These are phyloP conservation scores for Septoria linicola DNA, from an alignment of 2,329 filamentous ascomycete species.

Conservation along the genomic window DNA sequence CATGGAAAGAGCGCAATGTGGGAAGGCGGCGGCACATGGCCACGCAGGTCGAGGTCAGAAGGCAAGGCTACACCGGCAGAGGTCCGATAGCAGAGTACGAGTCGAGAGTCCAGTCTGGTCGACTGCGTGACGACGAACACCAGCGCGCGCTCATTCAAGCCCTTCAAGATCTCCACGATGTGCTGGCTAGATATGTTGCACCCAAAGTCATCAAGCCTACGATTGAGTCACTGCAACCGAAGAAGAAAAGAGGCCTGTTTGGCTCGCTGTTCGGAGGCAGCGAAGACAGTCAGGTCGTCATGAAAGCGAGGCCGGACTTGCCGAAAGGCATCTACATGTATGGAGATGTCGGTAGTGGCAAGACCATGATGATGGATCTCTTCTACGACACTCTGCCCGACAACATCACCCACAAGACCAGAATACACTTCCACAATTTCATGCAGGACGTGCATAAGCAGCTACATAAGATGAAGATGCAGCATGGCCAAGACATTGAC, in stretches of 20 bases:
- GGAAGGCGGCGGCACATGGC: slow-evolving; percentile 26
- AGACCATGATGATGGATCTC: slow-evolving; percentile 99
- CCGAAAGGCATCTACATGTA: slow-evolving; percentile 92
- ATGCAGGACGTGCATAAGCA: slow-evolving; percentile 97
- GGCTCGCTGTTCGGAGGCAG: slow-evolving; percentile 60
- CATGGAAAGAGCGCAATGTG: slow-evolving; percentile 1
- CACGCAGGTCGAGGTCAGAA: slow-evolving; percentile 35
- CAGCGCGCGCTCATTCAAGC: slow-evolving; percentile 88
- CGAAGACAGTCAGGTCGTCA: slow-evolving; percentile 22
- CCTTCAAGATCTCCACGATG: slow-evolving; percentile 84
- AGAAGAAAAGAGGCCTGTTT: slow-evolving; percentile 52
- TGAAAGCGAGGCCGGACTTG: slow-evolving; percentile 66
- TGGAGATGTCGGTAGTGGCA: slow-evolving; percentile 93
- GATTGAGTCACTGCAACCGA: slow-evolving; percentile 64
- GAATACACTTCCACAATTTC: slow-evolving; percentile 99
- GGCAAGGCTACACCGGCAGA: slow-evolving; percentile 24
- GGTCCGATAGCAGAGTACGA: slow-evolving; percentile 91
- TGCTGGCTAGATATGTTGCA: slow-evolving; percentile 70
- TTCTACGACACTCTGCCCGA: slow-evolving; percentile 89
- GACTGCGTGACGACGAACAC: slow-evolving; percentile 81
- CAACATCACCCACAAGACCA: slow-evolving; percentile 76
- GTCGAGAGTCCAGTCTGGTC: slow-evolving; percentile 69
- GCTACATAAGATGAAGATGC: slow-evolving; percentile 84
- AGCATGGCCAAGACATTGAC: slow-evolving; percentile 85
- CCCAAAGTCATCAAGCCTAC: slow-evolving; percentile 74